Evolutionary conservation across 805 yeast genomes (phyloP).

Genomic region (Candida taoyuanica): DNA sequence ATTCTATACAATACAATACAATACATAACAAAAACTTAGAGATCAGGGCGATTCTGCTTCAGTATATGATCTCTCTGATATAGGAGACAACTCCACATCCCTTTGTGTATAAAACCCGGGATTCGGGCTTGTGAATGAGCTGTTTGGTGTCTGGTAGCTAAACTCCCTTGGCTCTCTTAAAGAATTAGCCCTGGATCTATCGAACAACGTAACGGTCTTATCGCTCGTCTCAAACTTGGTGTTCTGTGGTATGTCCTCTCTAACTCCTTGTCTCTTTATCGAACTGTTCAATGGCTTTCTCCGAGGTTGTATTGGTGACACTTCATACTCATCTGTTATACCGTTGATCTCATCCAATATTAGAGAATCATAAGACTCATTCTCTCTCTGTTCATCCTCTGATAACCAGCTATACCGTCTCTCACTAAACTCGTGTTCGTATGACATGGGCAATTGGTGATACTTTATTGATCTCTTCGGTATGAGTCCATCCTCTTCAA

Average conservation of each 20-base stretch:
- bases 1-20: neutral
- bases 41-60: slow-evolving; percentile 11
- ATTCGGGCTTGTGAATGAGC: slow-evolving; percentile 21
- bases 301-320: too few species aligned
- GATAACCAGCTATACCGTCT: slow-evolving; percentile 27
- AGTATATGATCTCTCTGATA: slow-evolving; percentile 23
- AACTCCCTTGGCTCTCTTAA: slow-evolving; percentile 3
- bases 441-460: slow-evolving; percentile 33
- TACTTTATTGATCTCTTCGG: slow-evolving; percentile 29
- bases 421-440: slow-evolving; percentile 33
- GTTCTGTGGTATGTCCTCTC: slow-evolving; percentile 28
- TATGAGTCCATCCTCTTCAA: neutral
- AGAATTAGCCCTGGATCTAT: slow-evolving; percentile 12
- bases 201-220: slow-evolving; percentile 37
- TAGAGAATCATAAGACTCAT: slow-evolving; percentile 34
- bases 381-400: slow-evolving; percentile 25
- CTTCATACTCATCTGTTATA: slow-evolving; percentile 41
- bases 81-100: slow-evolving; percentile 25
- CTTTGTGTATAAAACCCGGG: slow-evolving; percentile 19
- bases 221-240: slow-evolving; percentile 33
- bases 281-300: too few species aligned
- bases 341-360: slow-evolving; percentile 49
- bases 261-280: slow-evolving; percentile 15
- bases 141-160: slow-evolving; percentile 21
- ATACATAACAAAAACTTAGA: neutral